A percentile compares a stretch with the other conserved stretches of the same genome.
Evolutionary conservation across 2,329 filamentous ascomycete genomes (phyloP).

Genomic region (Lachnellula suecica): DNA sequence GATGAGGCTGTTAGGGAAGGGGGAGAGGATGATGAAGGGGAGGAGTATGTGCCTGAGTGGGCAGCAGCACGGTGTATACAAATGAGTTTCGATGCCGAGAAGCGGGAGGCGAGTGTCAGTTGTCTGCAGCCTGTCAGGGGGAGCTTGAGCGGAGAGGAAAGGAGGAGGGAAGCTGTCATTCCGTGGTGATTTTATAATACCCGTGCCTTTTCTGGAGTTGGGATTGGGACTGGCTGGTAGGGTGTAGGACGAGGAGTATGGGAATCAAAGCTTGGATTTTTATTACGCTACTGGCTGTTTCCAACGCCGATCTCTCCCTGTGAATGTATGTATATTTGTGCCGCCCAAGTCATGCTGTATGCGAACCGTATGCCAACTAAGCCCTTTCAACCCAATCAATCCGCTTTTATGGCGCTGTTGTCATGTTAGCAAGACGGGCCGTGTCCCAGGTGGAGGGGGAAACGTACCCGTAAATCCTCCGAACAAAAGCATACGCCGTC

Average conservation of each 20-base stretch:
- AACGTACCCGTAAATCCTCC: constrained; percentile 76
- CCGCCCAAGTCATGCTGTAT: background rate
- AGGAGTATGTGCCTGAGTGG: constrained; percentile 19
- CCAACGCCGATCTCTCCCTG: background rate
- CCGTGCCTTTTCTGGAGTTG: background rate
- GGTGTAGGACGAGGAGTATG: background rate
- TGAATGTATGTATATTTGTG: background rate
- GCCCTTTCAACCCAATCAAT: constrained; percentile 7
- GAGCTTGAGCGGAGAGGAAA: constrained; percentile 10
- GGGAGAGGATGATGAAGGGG: constrained; percentile 5
- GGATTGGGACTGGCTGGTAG: background rate
- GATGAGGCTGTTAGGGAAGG: constrained; percentile 19
- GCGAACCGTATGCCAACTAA: background rate
- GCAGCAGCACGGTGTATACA: constrained; percentile 18
- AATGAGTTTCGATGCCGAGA: constrained; percentile 19
- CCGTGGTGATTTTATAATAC: constrained; percentile 14
- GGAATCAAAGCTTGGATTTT: background rate
- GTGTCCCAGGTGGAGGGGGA: background rate
- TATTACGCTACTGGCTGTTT: background rate
- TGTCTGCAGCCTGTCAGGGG: constrained; percentile 20
- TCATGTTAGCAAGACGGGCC: constrained; percentile 5
- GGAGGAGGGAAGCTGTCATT: constrained; percentile 14
- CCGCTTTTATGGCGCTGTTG: constrained; percentile 24
- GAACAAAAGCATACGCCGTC: constrained; percentile 79
- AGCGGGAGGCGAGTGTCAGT: constrained; percentile 13